These are phyloP conservation scores for Plasmodium fragile DNA, from an alignment of 169 alveolate species.

Conservation along the genomic window DNA sequence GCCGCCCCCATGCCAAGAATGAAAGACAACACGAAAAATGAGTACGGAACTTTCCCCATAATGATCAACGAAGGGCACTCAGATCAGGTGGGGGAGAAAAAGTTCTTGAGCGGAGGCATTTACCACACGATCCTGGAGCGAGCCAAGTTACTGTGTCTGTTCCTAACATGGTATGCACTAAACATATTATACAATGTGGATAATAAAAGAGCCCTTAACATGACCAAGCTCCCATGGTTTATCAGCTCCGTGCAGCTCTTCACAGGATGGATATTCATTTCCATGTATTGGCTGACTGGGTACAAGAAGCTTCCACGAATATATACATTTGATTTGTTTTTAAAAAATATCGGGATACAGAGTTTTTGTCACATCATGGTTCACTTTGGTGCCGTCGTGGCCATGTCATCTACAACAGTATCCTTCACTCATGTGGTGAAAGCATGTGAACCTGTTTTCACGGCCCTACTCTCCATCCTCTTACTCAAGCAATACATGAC, in stretches of 20 bases:
- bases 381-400: slow-evolving; percentile 88
- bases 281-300: slow-evolving; percentile 77
- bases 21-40: slow-evolving; percentile 67
- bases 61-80: slow-evolving; percentile 60
- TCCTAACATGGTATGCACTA: slow-evolving; percentile 85
- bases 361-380: slow-evolving; percentile 87
- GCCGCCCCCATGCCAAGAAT: neutral
- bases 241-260: slow-evolving; percentile 83
- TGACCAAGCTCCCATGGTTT: slow-evolving; percentile 86
- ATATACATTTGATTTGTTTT: slow-evolving; percentile 74
- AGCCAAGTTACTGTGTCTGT: slow-evolving; percentile 15
- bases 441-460: slow-evolving; percentile 89
- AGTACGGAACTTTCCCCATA: slow-evolving; percentile 67
- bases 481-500: slow-evolving; percentile 78
- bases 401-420: slow-evolving; percentile 89
- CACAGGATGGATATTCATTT: slow-evolving; percentile 81
- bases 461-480: slow-evolving; percentile 84
- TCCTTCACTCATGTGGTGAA: slow-evolving; percentile 89
- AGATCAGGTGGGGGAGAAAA: slow-evolving; percentile 14
- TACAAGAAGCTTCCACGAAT: slow-evolving; percentile 71
- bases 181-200: slow-evolving; percentile 86
- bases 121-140: neutral
- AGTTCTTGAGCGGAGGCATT: neutral
- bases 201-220: slow-evolving; percentile 82
- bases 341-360: slow-evolving; percentile 81